Conservation (phyloP, 2,329 filamentous ascomycete species). For the Elsinoe necatrix region DNA sequence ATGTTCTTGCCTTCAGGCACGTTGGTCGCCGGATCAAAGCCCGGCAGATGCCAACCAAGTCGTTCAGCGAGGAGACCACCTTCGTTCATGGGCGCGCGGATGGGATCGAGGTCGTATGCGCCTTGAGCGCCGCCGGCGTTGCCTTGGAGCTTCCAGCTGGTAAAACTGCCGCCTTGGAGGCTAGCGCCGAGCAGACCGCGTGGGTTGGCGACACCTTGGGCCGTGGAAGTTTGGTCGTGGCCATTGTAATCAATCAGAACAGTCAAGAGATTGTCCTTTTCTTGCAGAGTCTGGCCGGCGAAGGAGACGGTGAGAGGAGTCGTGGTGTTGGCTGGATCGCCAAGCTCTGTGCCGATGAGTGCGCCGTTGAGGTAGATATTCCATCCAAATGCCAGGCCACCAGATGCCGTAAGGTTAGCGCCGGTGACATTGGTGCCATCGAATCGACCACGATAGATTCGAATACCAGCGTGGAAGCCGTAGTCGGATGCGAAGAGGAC, state of each 20-base stretch:
- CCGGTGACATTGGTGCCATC: slow-evolving; percentile 32
- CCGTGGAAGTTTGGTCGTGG: slow-evolving; percentile 44
- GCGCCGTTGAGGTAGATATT: slow-evolving; percentile 51
- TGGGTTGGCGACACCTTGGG: slow-evolving; percentile 41
- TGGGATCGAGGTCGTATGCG: slow-evolving; percentile 45
- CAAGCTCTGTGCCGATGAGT: slow-evolving; percentile 49
- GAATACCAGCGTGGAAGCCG: slow-evolving; percentile 35
- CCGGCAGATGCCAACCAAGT: slow-evolving; percentile 51
- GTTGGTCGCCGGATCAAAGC: slow-evolving; percentile 39
- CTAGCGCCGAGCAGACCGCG: slow-evolving; percentile 47
- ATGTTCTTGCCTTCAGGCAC: slow-evolving; percentile 31
- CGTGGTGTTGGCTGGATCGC: slow-evolving; percentile 36
- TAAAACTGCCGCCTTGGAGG: slow-evolving; percentile 43
- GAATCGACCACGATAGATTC: slow-evolving; percentile 37
- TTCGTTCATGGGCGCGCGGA: slow-evolving; percentile 50
- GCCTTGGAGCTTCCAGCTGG: slow-evolving; percentile 51
- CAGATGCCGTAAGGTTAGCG: slow-evolving; percentile 40
- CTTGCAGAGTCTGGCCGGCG: slow-evolving; percentile 36
- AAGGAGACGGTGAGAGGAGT: slow-evolving; percentile 43
- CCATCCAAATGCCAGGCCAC: slow-evolving; percentile 47
- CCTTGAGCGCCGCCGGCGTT: slow-evolving; percentile 40
- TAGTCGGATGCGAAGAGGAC: slow-evolving; percentile 37
- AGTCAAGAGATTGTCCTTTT: slow-evolving; percentile 41
- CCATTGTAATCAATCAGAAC: slow-evolving; percentile 54
- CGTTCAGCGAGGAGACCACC: slow-evolving; percentile 52